Conservation (phyloP, 2,329 filamentous ascomycete species). For the Calonectria crousiana region DNA sequence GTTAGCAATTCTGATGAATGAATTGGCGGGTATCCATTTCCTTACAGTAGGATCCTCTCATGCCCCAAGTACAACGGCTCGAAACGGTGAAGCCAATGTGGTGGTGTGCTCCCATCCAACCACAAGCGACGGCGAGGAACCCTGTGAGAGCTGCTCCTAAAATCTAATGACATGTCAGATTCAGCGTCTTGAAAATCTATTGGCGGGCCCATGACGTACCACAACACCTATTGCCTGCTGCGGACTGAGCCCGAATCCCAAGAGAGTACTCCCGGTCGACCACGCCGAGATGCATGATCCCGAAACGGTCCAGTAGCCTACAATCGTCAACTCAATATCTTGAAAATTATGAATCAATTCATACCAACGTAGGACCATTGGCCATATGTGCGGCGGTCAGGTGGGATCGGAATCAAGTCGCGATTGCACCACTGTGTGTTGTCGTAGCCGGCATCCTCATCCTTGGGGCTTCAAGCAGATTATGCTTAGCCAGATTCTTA, state of each 20-base stretch:
- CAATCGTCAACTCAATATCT: neutral
- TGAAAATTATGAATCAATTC: neutral
- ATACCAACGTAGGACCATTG: conserved; percentile 43
- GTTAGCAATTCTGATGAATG: neutral
- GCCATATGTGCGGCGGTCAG: conserved; percentile 41
- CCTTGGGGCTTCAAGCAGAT: conserved; percentile 32
- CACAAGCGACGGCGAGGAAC: conserved; percentile 34
- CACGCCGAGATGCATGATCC: conserved; percentile 42
- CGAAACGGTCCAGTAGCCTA: conserved; percentile 41
- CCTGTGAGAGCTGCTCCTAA: conserved; percentile 36
- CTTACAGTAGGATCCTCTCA: conserved; percentile 57
- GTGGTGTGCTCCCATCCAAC: conserved; percentile 41
- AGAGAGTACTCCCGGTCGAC: conserved; percentile 40
- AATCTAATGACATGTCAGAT: conserved; percentile 15
- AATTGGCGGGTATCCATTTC: neutral
- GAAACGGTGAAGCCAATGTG: conserved; percentile 44
- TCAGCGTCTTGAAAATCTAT: neutral
- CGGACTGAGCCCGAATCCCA: conserved; percentile 43
- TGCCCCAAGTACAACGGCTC: conserved; percentile 60
- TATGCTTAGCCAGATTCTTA: neutral
- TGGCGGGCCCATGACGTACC: conserved; percentile 12
- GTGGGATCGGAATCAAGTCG: conserved; percentile 47
- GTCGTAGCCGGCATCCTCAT: conserved; percentile 45
- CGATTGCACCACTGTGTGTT: conserved; percentile 50
- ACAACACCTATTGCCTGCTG: conserved; percentile 43